A percentile compares a stretch with the other conserved stretches of the same genome.
Evolutionary conservation across 495 filamentous ascomycete genomes (phyloP).

Genomic region (Penicillium alfredii): DNA sequence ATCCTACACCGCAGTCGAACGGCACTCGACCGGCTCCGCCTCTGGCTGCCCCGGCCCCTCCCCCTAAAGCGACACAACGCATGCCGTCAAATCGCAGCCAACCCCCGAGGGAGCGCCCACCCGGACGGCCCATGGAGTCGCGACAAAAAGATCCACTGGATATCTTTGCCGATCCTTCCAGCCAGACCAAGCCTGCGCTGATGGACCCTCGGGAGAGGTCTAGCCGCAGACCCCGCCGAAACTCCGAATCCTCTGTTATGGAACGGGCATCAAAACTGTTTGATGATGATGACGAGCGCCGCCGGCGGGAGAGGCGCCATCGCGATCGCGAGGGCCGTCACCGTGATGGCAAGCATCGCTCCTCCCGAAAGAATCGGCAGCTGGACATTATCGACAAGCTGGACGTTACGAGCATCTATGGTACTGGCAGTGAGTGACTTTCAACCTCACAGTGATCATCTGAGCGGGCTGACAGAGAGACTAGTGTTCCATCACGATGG

Average conservation of each 20-base stretch:
- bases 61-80: slow-evolving; percentile 32
- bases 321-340: slow-evolving; percentile 63
- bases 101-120: slow-evolving; percentile 27
- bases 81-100: slow-evolving; percentile 22
- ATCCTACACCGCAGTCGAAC: slow-evolving; percentile 25
- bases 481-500: slow-evolving; percentile 98
- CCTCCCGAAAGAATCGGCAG: slow-evolving; percentile 49
- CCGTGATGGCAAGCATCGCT: slow-evolving; percentile 48
- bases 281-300: slow-evolving; percentile 68
- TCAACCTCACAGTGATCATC: not conserved
- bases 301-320: slow-evolving; percentile 62
- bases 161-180: slow-evolving; percentile 55
- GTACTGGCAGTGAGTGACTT: slow-evolving; percentile 75
- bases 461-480: slow-evolving; percentile 8
- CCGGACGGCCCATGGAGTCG: slow-evolving; percentile 14
- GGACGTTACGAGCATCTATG: slow-evolving; percentile 95
- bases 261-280: slow-evolving; percentile 55
- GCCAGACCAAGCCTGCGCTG: slow-evolving; percentile 28
- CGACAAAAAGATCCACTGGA: slow-evolving; percentile 42
- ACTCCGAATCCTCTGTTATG: slow-evolving; percentile 89
- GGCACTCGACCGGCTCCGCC: slow-evolving; percentile 39
- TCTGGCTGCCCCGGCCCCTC: no score
- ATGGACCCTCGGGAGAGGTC: slow-evolving; percentile 23
- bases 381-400: slow-evolving; percentile 96
- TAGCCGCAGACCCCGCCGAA: slow-evolving; percentile 68